These are phyloP conservation scores for Lactarius sanguifluus DNA, from an alignment of 768 basidiomycete genomes.

Conservation along the genomic window DNA sequence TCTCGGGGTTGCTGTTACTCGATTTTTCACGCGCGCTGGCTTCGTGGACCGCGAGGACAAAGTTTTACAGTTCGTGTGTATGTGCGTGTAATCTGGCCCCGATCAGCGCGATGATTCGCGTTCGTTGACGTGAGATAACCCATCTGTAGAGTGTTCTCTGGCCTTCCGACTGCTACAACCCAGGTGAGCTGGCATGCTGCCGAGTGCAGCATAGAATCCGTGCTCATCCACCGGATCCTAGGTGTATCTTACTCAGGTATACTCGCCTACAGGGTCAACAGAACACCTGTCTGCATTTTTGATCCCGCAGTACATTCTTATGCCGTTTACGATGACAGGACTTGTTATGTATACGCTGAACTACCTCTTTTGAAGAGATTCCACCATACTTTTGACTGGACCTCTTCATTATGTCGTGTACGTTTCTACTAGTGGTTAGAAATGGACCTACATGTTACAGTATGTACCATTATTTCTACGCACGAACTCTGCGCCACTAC, in stretches of 20 bases:
- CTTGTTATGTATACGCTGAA: constrained; percentile 26
- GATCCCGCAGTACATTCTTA: constrained; percentile 45
- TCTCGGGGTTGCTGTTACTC: constrained; percentile 55
- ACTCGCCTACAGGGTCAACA: constrained; percentile 63
- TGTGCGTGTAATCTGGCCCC: constrained; percentile 50
- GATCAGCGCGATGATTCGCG: constrained; percentile 52
- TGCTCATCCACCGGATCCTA: constrained; percentile 31
- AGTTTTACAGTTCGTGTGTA: constrained; percentile 65
- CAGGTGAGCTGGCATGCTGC: constrained; percentile 10
- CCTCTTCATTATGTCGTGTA: not conserved
- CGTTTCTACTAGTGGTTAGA: not conserved
- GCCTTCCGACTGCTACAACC: constrained; percentile 27
- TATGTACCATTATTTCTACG: too few species aligned
- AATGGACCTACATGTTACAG: too few species aligned
- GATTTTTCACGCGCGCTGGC: constrained; percentile 47
- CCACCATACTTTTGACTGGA: not conserved
- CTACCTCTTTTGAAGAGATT: constrained; percentile 22
- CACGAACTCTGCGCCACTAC: not conserved
- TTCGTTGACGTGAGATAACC: constrained; percentile 65
- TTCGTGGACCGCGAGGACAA: constrained; percentile 53
- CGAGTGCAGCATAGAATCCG: not conserved
- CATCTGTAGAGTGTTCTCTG: constrained; percentile 35
- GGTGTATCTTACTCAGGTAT: constrained; percentile 65
- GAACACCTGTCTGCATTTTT: constrained; percentile 62
- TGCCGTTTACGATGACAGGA: constrained; percentile 29